Base-by-base conservation (phyloP, 1,284 basidiomycete genomes). In the Puccinia novopanici region DNA sequence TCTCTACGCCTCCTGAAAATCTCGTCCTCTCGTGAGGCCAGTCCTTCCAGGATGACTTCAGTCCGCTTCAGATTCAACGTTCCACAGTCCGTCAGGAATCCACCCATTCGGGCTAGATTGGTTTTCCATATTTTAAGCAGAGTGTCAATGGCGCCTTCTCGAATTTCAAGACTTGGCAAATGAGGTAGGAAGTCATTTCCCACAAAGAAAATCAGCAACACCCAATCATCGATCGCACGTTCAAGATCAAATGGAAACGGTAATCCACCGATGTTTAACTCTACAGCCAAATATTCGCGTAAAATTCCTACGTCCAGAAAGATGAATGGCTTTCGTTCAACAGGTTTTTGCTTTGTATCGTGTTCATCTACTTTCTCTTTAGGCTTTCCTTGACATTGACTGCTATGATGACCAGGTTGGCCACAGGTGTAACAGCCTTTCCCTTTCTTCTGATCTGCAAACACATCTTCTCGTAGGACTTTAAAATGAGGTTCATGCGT, bases 181-280 rank as follows among this genome's bases (percentile, higher is more conserved):
- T 99, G 97, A 22, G 97, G 97, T 85, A 99, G 89, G 89, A 99
- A 99, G 88, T 99, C 97, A 88, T 99, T 99, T 84, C 97, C 97
- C 85, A 99, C 96, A 87, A 99, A 98, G 90, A 99, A 98, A 85
- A 98, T 98, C 84, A 99, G 89, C 85, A 99, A 91, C 84, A 99
- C 94, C 96, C 97, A 99, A 86, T 99, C 97, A 89, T 99, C 97
- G 86, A 99, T 94, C 52, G 97, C 95, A 86, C 93, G 91, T 87
- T 99, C 97, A 85, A 97, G 88, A 84, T 94, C 91, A 89, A 96
- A 99, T n/a, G 91, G 90, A 87, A 98, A 97, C 0, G 91, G 88
- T 19, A 89, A 87, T 81, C 90, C 88, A 15, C 92, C 89, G 34
- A 97, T 89, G 87, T 93, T 91, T 84, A 99, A 91, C 86, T 99